Conservation (phyloP, 768 basidiomycete genomes). For the Phaeotremella skinneri region DNA sequence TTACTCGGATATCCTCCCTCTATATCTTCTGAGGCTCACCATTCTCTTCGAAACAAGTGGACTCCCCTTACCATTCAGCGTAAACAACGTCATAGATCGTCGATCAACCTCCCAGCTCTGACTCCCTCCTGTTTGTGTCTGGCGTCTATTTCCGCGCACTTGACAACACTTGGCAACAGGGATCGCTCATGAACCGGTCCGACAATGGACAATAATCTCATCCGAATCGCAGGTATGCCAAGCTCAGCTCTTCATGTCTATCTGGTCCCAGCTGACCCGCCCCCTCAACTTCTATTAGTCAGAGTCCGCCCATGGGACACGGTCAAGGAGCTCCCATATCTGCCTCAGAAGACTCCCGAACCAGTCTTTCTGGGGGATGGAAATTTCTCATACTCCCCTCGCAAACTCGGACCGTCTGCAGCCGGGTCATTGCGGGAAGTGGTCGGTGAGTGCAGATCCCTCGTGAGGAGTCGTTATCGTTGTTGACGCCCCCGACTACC, state of each 20-base stretch:
- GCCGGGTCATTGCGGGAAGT: conserved; percentile 44
- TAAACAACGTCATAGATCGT: too few relatives aligned
- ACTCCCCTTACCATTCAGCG: too few relatives aligned
- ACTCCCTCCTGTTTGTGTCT: too few relatives aligned
- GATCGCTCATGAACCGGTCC: too few relatives aligned
- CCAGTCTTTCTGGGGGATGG: conserved; percentile 75
- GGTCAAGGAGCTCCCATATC: conserved; percentile 80
- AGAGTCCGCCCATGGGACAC: conserved; percentile 84
- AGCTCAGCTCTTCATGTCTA: not conserved
- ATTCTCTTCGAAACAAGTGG: too few relatives aligned
- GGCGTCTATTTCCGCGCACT: too few relatives aligned
- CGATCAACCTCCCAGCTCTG: too few relatives aligned
- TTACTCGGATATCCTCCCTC: too few relatives aligned
- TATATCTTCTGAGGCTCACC: too few relatives aligned
- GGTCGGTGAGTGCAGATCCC: conserved; percentile 55
- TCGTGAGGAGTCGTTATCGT: too few relatives aligned
- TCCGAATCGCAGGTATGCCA: conserved; percentile 47
- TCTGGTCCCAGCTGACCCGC: not conserved
- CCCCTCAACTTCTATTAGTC: conserved; percentile 56
- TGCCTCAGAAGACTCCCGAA: conserved; percentile 62
- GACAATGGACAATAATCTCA: conserved; percentile 43
- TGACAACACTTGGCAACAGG: too few relatives aligned
- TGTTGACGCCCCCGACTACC: too few relatives aligned
- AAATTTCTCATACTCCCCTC: conserved; percentile 59
- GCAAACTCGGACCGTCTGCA: conserved; percentile 15